A percentile compares a stretch with the other conserved stretches of the same genome.
These are phyloP conservation scores for Hevea brasiliensis DNA, from an alignment of 345 rosid species.

Conservation along the genomic window DNA sequence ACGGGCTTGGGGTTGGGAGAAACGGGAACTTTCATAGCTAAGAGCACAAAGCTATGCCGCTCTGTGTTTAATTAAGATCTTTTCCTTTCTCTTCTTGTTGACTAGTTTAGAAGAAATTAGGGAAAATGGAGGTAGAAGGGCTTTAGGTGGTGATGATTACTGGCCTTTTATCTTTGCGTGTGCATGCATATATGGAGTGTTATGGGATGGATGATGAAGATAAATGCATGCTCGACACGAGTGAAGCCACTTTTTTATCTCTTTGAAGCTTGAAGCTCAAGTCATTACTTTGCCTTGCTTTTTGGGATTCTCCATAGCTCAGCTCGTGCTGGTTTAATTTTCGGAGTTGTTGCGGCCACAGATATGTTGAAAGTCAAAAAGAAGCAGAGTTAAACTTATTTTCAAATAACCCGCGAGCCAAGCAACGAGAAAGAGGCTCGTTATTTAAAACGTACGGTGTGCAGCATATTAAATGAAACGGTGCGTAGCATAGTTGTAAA, in stretches of 20 bases:
- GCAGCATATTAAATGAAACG: too few relatives aligned
- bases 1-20: slow-evolving; percentile 28
- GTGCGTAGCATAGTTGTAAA: too few relatives aligned
- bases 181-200: neutral
- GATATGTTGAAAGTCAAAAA: too few relatives aligned
- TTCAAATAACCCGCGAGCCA: too few relatives aligned
- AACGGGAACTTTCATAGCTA: slow-evolving; percentile 65
- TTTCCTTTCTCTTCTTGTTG: neutral
- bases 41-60: neutral
- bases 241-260: slow-evolving; percentile 21
- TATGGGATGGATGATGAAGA: slow-evolving; percentile 21
- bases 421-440: too few relatives aligned
- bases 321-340: neutral
- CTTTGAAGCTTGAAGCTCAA: slow-evolving; percentile 40
- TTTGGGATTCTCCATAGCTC: slow-evolving; percentile 34
- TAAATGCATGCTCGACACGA: slow-evolving; percentile 28
- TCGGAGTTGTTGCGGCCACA: too few relatives aligned
- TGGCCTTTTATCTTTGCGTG: slow-evolving; percentile 60
- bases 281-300: slow-evolving; percentile 31
- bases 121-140: slow-evolving; percentile 16
- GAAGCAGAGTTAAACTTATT: too few relatives aligned
- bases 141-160: slow-evolving; percentile 51
- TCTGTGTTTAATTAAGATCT: neutral
- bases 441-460: too few relatives aligned
- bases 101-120: neutral